A percentile compares a stretch with the other conserved stretches of the same genome.
Evolutionary conservation across 345 rosid species (phyloP).

Genomic region (Alliaria petiolata): DNA sequence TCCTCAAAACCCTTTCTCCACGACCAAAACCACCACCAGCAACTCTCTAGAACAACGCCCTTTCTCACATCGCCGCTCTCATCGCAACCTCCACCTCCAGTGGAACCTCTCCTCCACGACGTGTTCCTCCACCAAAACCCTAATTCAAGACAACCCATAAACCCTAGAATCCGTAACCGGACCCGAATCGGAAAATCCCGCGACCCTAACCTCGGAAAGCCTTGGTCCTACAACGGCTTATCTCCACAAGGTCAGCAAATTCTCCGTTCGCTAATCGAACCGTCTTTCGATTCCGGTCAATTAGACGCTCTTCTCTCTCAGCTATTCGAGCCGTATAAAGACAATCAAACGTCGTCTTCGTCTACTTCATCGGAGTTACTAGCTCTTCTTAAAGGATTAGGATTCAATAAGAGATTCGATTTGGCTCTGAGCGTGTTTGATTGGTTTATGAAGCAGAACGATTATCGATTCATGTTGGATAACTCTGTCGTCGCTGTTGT

Average conservation of each 20-base stretch:
- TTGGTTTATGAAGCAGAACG: conserved; percentile 64
- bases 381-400: conserved; percentile 75
- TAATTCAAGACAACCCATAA: conserved; percentile 30
- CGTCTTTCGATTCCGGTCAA: conserved; percentile 46
- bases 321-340: conserved; percentile 36
- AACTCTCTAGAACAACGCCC: conserved; percentile 19
- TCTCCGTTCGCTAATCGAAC: conserved; percentile 50
- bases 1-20: conserved; percentile 46
- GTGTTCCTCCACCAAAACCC: conserved; percentile 34
- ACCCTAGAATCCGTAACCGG: conserved; percentile 36
- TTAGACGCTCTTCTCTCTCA: conserved; percentile 38
- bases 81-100: conserved; percentile 30
- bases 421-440: conserved; percentile 66
- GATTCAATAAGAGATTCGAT: conserved; percentile 59
- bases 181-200: conserved; percentile 60
- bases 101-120: conserved; percentile 44
- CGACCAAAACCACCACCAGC: conserved; percentile 22
- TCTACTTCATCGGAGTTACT: conserved; percentile 45
- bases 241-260: conserved; percentile 62
- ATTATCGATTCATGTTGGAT: conserved; percentile 36
- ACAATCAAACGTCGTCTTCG: conserved; percentile 18
- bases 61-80: conserved; percentile 19
- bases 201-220: conserved; percentile 73
- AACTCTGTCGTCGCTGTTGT: conserved; percentile 62
- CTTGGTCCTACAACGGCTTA: conserved; percentile 65